These are phyloP conservation scores for Sporothrix sp. DNA, from an alignment of 2,329 filamentous ascomycete genomes.

Conservation along the genomic window DNA sequence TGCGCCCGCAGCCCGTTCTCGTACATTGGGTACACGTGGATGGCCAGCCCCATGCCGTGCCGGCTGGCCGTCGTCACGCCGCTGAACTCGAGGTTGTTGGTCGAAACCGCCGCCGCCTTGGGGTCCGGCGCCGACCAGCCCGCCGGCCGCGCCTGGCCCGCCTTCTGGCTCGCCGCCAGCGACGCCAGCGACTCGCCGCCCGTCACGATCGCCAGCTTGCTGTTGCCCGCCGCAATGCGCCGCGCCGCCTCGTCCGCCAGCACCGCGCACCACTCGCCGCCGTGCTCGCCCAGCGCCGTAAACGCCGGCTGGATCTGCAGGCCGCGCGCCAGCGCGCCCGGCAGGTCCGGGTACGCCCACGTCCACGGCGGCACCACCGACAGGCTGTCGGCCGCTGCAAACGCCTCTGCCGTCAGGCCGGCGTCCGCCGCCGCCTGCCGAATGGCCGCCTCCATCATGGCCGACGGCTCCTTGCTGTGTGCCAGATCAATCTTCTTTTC, in stretches of 20 bases:
- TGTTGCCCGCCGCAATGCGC: not conserved
- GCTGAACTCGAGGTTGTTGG: conserved; percentile 6
- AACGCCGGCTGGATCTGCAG: not conserved
- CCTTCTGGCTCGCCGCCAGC: conserved; percentile 10
- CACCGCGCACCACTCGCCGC: conserved; percentile 12
- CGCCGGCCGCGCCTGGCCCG: conserved; percentile 2
- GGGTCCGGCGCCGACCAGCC: conserved; percentile 11
- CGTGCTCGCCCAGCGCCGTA: conserved; percentile 3
- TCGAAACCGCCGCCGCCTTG: not conserved
- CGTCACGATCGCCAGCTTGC: conserved; percentile 12
- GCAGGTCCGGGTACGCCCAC: conserved; percentile 10
- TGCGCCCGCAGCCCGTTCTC: conserved; percentile 13
- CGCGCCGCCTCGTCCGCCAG: conserved; percentile 11
- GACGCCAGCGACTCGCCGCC: conserved; percentile 13
- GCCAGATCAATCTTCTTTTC: conserved; percentile 5
- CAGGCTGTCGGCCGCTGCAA: conserved; percentile 6
- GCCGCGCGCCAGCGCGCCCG: not conserved
- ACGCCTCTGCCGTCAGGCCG: not conserved
- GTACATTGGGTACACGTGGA: conserved; percentile 15
- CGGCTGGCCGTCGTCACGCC: conserved; percentile 9
- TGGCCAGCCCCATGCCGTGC: conserved; percentile 10
- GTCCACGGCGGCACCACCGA: conserved; percentile 14
- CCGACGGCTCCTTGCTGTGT: conserved; percentile 8
- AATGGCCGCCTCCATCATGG: conserved; percentile 11
- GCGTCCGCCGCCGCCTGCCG: conserved; percentile 4